Conservation (phyloP, 2,329 filamentous ascomycete genomes). For the Onygenales sp. region DNA sequence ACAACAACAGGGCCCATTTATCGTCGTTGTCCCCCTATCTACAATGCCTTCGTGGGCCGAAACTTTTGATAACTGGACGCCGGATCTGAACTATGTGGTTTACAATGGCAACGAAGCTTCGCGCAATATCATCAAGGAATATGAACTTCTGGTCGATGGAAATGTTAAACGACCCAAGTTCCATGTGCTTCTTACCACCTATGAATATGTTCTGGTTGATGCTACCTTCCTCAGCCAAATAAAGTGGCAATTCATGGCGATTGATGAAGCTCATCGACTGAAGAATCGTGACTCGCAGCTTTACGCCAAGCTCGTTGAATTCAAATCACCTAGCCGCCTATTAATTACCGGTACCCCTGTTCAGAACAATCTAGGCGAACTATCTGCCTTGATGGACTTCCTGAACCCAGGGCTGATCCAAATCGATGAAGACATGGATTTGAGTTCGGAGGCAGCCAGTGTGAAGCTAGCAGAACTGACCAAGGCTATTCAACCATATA, state of each 20-base stretch:
- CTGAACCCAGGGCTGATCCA: slow-evolving; percentile 88
- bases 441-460: slow-evolving; percentile 70
- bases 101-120: slow-evolving; percentile 87
- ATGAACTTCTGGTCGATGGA: slow-evolving; percentile 78
- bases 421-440: slow-evolving; percentile 85
- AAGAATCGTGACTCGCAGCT: slow-evolving; percentile 95
- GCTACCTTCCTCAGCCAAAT: slow-evolving; percentile 75
- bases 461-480: slow-evolving; percentile 81
- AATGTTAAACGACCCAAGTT: slow-evolving; percentile 88
- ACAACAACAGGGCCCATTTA: slow-evolving; percentile 83
- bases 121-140: slow-evolving; percentile 76
- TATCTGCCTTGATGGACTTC: slow-evolving; percentile 90
- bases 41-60: slow-evolving; percentile 98
- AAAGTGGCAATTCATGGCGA: slow-evolving; percentile 95
- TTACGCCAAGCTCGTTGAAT: slow-evolving; percentile 74
- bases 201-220: slow-evolving; percentile 89
- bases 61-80: slow-evolving; percentile 93
- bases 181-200: slow-evolving; percentile 94
- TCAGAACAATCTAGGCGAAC: slow-evolving; percentile 89
- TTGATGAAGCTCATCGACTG: slow-evolving; percentile 92
- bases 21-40: slow-evolving; percentile 93
- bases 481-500: slow-evolving; percentile 80
- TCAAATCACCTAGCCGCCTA: slow-evolving; percentile 78
- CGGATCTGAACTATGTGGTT: slow-evolving; percentile 92
- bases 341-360: slow-evolving; percentile 96